Percentiles rank a stretch among this genome's conserved stretches.
Evolutionary conservation across 1,284 basidiomycete species (phyloP).

Genomic region (Anthracocystis walkeri): DNA sequence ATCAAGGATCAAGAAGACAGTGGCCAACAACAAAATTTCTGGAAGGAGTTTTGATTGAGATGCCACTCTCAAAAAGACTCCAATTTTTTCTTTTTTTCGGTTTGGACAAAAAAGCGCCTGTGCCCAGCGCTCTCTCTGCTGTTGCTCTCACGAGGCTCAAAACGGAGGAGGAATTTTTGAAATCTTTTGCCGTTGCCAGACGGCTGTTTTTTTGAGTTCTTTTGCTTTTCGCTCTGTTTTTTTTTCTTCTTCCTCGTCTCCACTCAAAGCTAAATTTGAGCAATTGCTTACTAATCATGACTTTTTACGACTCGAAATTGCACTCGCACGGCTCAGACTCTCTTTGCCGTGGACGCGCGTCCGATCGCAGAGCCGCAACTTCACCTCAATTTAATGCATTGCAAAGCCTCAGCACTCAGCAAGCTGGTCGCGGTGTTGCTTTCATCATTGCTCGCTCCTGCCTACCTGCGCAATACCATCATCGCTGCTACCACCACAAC

Average conservation of each 20-base stretch:
- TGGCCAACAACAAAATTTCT: too few species aligned
- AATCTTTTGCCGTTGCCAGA: neutral
- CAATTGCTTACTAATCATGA: constrained; percentile 27
- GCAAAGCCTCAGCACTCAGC: constrained; percentile 1
- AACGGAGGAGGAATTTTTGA: neutral
- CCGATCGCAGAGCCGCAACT: constrained; percentile 40
- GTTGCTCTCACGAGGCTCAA: constrained; percentile 1
- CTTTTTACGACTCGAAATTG: neutral
- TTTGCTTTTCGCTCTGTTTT: constrained; percentile 1
- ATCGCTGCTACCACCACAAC: neutral
- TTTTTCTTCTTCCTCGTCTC: constrained; percentile 25
- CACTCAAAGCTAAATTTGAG: constrained; percentile 17
- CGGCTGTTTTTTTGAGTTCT: neutral
- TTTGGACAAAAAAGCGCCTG: neutral
- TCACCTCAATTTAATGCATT: constrained; percentile 16
- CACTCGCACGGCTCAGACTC: constrained; percentile 23
- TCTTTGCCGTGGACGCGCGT: constrained; percentile 41
- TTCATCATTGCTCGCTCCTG: neutral
- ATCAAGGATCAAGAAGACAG: neutral
- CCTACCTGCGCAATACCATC: neutral
- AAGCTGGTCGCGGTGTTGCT: constrained; percentile 18
- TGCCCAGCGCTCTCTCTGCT: neutral
- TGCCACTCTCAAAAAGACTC: too few species aligned
- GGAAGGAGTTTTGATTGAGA: too few species aligned
- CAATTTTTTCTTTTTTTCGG: neutral